Conservation (phyloP, 1,284 basidiomycete genomes). For the Cryptococcus hybrid region DNA sequence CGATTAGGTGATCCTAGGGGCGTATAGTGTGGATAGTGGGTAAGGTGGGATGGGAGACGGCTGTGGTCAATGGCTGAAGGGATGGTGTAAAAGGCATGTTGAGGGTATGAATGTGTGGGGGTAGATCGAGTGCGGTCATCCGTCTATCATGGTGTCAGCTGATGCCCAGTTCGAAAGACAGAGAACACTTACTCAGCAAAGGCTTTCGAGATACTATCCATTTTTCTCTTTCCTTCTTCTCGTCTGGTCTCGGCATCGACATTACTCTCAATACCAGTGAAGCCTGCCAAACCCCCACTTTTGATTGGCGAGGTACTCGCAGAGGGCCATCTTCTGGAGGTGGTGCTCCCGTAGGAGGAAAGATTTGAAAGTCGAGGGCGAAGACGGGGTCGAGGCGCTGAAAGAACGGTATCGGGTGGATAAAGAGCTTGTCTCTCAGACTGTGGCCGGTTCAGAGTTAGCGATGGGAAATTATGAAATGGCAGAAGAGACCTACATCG, state of each 20-base stretch:
- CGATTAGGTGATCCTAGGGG: neutral
- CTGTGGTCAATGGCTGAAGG: neutral
- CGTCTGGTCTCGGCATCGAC: neutral
- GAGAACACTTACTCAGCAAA: slow-evolving; percentile 20
- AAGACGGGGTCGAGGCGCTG: slow-evolving; percentile 10
- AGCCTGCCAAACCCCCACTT: neutral
- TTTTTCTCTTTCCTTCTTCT: slow-evolving; percentile 8
- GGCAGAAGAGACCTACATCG: neutral
- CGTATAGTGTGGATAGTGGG: neutral
- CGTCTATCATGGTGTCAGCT: slow-evolving; percentile 3
- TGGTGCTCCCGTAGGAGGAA: neutral
- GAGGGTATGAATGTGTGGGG: neutral
- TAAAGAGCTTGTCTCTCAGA: slow-evolving; percentile 14
- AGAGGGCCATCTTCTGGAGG: neutral
- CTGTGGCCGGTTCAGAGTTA: neutral
- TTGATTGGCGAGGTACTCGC: neutral
- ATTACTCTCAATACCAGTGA: neutral
- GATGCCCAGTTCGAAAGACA: neutral
- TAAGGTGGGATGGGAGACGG: slow-evolving; percentile 1
- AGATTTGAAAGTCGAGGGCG: neutral
- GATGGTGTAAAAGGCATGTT: neutral
- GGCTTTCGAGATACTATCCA: slow-evolving; percentile 16
- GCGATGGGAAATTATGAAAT: neutral
- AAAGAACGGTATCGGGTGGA: slow-evolving; percentile 14
- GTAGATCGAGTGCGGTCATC: slow-evolving; percentile 8